These are phyloP conservation scores for Neospora caninum DNA, from an alignment of 169 alveolate genomes.

Conservation along the genomic window DNA sequence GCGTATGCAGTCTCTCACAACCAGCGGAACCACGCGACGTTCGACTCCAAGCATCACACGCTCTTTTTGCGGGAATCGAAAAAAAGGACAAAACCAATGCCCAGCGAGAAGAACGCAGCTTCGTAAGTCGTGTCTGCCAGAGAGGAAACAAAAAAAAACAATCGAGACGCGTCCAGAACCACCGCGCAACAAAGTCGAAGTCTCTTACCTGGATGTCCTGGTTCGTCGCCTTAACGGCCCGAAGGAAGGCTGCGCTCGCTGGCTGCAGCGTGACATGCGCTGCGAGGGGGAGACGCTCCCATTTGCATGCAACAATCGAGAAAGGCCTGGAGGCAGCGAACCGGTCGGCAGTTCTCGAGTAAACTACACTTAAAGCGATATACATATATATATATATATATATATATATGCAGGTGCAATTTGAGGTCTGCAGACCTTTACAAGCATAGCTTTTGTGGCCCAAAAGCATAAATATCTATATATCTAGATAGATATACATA, in stretches of 20 bases:
- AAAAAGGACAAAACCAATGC: too few relatives aligned
- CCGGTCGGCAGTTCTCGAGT: too few relatives aligned
- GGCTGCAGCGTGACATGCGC: slow-evolving; percentile 36
- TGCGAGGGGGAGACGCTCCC: slow-evolving; percentile 28
- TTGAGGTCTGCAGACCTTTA: neutral
- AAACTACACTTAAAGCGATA: too few relatives aligned
- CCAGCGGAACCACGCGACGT: too few relatives aligned
- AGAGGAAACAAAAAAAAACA: too few relatives aligned
- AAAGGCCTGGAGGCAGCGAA: neutral
- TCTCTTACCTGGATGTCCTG: neutral
- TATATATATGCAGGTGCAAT: neutral
- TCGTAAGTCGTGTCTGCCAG: too few relatives aligned
- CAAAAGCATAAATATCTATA: neutral
- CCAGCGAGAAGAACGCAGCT: too few relatives aligned
- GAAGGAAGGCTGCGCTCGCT: neutral
- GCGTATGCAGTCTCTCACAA: too few relatives aligned
- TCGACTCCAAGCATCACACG: too few relatives aligned
- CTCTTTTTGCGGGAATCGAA: too few relatives aligned
- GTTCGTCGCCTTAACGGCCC: neutral
- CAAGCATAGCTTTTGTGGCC: neutral
- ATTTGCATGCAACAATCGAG: slow-evolving; percentile 13
- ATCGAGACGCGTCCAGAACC: too few relatives aligned
- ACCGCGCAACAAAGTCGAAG: too few relatives aligned
- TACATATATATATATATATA: neutral
- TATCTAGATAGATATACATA: neutral